Evolutionary conservation across 192 early-diverging fungal genomes (phyloP), one percentile per base, ranked within the genome.

Genomic region (Jimgerdemannia flammicorona): DNA sequence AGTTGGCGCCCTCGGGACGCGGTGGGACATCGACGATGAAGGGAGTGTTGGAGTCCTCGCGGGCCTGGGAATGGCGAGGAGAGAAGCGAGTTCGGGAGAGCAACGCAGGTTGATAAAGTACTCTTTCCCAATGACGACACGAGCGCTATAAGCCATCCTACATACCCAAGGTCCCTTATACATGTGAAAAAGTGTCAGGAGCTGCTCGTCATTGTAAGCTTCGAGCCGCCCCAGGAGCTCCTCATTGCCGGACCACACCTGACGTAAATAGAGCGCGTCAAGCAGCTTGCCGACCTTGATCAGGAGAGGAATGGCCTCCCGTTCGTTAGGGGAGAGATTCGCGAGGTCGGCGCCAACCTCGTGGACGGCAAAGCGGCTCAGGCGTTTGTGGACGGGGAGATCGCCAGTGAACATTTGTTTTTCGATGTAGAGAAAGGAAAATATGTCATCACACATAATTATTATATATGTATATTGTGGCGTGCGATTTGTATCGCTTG

Each of bases 101-200:
- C 29, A 29, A 29, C 29, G 29, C 29, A 29, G 29, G 29, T 29
- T 29, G 29, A 29, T 29, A 29, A 29, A 29, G 29, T 29, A 29
- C 29, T 29, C 29, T 29, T 29, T 29, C 29, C 29, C 29, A 29
- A 29, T 29, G 29, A 29, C 29, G 29, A 29, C 29, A 29, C 29
- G 29, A 29, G 29, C 29, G 29, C 29, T 29, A 29, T 29, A 29
- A 29, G 29, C 29, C 29, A 29, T 29, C 29, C 29, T 59, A 66
- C 78, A 81, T 67, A 84, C 91, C 91, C 91, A 92, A 11, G 91
- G 91, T 3, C 88, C 91, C 66, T 87, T 86, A 79, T 90, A 86
- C 73, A 92, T 78, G 65, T 91, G 85, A 75, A 94, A 90, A 44
- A 90, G 81, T 11, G 72, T 44, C 1, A 74, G 69, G 20, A 86